A percentile compares a stretch with the other conserved stretches of the same genome.
Conservation (phyloP, 2,329 filamentous ascomycete genomes). For the Lomentospora prolificans region DNA sequence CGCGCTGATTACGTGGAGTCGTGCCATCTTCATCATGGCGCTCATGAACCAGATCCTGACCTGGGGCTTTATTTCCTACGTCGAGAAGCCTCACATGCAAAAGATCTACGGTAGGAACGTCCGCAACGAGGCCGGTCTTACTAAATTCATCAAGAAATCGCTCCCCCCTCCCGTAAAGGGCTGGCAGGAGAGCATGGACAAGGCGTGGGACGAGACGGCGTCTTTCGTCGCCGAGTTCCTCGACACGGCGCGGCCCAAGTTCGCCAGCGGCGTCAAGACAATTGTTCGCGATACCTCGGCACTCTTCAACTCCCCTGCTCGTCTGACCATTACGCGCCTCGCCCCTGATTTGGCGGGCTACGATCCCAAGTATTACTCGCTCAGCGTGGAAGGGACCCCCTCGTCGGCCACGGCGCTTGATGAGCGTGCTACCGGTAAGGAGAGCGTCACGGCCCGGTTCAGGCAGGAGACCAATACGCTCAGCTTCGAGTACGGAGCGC, state of each 20-base stretch:
- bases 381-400: conserved; percentile 61
- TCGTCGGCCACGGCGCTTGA: conserved; percentile 37
- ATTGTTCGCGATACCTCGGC: conserved; percentile 82
- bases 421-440: conserved; percentile 60
- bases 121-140: conserved; percentile 78
- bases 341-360: conserved; percentile 71
- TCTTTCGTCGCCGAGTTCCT: conserved; percentile 88
- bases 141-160: conserved; percentile 80
- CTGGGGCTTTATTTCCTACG: conserved; percentile 79
- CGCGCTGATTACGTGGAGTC: conserved; percentile 85
- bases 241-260: conserved; percentile 73
- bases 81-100: conserved; percentile 96
- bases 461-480: conserved; percentile 64
- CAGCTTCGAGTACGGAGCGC: conserved; percentile 79
- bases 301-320: conserved; percentile 78
- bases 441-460: conserved; percentile 59
- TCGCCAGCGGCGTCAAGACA: conserved; percentile 75
- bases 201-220: conserved; percentile 73
- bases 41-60: conserved; percentile 77
- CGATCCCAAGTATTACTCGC: conserved; percentile 68
- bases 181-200: conserved; percentile 80
- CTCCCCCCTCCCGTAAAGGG: conserved; percentile 74
- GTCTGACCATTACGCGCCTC: conserved; percentile 72
- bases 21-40: conserved; percentile 76
- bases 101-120: conserved; percentile 86